Base-by-base conservation (phyloP, 805 yeast species). In the Tetrapisispora phaffii region DNA sequence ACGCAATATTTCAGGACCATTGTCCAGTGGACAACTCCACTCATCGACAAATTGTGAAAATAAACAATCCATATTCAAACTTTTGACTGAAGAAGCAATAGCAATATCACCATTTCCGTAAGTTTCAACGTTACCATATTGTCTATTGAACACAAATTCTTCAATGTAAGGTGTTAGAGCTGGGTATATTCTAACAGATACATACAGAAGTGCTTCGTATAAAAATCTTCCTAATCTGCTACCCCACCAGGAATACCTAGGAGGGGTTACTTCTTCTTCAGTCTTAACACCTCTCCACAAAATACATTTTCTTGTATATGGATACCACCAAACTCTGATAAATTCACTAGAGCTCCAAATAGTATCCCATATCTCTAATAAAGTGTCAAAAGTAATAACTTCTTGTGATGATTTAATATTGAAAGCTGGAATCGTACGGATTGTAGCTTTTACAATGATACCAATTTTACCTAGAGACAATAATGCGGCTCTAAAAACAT, bases 281-380 rank as follows among this genome's bases (percentile, higher is more conserved):
- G 95, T 77, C 59, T 86, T 86, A 21, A 76, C 68, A 33, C 95
- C 97, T 59, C 94, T 77, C 97, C 97, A 90, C 41, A 88, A 69
- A 28, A 88, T 79, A 69, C 95, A 85, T 58, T 82, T 82, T 42
- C 78, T 76, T 16, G 93, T 73, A 63, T 90, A 93, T 1, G 98
- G 97, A 65, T 84, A 93, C 97, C 97, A 93, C 97, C 97, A 90
- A 41, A 88, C 77, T 51, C 97, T 77, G 39, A 88, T 82, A 58
- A 79, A 90, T 66, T 90, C 98, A n/a, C 87, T 75, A 39, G 86
- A 79, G 3, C 85, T 77, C 95, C 97, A 90, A 38, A 90, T 65
- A 13, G 72, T 70, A 52, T 83, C 86, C 87, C 95, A 87, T 47
- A 68, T 66, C 48, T 77, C 71, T 53, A 90, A 65, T 21, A 90